These are phyloP conservation scores for Mucuna pruriens DNA, from an alignment of 306 rosid genomes.

Conservation along the genomic window DNA sequence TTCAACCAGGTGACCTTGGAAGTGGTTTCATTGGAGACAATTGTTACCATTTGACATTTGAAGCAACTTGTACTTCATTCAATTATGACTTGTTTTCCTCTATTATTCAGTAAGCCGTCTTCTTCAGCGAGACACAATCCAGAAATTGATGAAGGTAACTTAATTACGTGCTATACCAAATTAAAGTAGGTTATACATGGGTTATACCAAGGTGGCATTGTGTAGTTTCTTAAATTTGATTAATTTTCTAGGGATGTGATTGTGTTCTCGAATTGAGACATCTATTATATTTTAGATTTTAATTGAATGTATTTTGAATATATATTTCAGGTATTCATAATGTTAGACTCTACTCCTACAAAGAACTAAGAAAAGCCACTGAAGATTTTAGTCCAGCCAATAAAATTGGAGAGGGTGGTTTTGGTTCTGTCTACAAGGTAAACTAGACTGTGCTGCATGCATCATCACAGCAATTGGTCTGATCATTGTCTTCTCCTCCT, in stretches of 20 bases:
- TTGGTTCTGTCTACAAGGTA: constrained; percentile 96
- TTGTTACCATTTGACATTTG: constrained; percentile 31
- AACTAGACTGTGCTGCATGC: constrained; percentile 29
- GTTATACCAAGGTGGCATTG: background rate
- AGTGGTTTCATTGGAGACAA: constrained; percentile 46
- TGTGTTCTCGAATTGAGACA: constrained; percentile 26
- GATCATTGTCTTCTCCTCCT: constrained; percentile 18
- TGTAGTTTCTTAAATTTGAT: background rate
- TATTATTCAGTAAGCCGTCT: constrained; percentile 39
- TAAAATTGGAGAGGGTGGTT: constrained; percentile 99
- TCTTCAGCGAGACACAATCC: constrained; percentile 39
- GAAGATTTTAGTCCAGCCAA: constrained; percentile 70
- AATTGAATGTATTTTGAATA: constrained; percentile 38
- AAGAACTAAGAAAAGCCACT: constrained; percentile 73
- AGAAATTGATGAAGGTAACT: constrained; percentile 63
- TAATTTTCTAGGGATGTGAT: constrained; percentile 2
- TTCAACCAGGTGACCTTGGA: constrained; percentile 55
- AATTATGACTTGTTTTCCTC: constrained; percentile 75
- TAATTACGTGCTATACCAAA: constrained; percentile 2
- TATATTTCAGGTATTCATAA: constrained; percentile 69
- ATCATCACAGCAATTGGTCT: constrained; percentile 2
- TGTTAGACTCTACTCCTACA: constrained; percentile 68
- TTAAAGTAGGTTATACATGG: background rate
- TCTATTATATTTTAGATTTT: constrained; percentile 18
- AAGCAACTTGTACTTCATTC: constrained; percentile 23